Evolutionary conservation across 345 rosid genomes (phyloP), one percentile per base, ranked within the genome.

Genomic region (Ailanthus altissimus): DNA sequence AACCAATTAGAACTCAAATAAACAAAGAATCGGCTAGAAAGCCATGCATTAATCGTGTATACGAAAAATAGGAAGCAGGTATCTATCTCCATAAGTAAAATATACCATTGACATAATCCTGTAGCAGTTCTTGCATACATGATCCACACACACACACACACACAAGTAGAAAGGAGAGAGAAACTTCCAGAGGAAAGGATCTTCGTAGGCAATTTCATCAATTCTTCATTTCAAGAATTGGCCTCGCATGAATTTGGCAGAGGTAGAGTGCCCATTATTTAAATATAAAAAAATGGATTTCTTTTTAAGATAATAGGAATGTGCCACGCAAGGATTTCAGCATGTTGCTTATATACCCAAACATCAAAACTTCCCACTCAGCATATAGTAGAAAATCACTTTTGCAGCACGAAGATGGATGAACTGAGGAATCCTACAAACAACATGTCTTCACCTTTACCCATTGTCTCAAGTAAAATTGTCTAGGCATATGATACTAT

Each of bases 401-500:
- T n/a, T 23, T 61, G 45, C 32, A 51, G 51, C 15, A 65, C 20
- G 20, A 23, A 26, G 13, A 13, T 3, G 23, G 21, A 13, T 15
- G 13, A 51, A 58, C 47, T 4, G 3, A 60, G 32, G 2, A 68
- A 72, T 26, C 12, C 23, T 12, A 16, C 38, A 0, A n/a, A 45
- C 21, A 71, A 63, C 20, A 50, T 21, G 53, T 28, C 45, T 60
- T 6, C 23, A 6, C 32, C 25, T 20, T 70, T 43, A 23, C 66
- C 65, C 73, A 25, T 20, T 6, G 28, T 14, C 46, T 43, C 43
- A 2, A 18, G 50, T 12, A 18, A 40, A 26, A 9, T 23, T 15
- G 45, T 8, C 89, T 82, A 88, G 62, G 83, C 80, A 58, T 81
- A 84, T 18, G 89, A 73, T 43, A 80, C 89, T 76, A 89, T 83